phyloP scores from a whole-genome alignment of 106 monocot species.

The Cymbidium sinense region DNA sequence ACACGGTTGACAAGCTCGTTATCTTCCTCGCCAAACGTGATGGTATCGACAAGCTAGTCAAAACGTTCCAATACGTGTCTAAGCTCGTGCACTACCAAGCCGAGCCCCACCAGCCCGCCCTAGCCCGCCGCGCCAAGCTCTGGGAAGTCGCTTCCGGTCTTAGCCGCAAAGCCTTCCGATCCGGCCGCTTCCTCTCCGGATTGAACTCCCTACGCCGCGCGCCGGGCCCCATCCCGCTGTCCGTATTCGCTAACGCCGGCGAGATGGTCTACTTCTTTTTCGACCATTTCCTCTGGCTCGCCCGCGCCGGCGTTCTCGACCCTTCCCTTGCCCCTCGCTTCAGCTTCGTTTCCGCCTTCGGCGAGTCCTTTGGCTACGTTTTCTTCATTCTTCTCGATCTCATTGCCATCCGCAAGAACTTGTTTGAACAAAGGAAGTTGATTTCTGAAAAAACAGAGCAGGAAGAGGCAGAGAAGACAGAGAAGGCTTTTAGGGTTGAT shows the following conservation, averaged over 20 bases:
- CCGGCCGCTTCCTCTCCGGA: slow-evolving; percentile 90
- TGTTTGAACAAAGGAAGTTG: slow-evolving; percentile 35
- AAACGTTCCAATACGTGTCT: slow-evolving; percentile 97
- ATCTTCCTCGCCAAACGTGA: slow-evolving; percentile 99
- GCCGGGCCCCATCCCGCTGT: slow-evolving; percentile 43
- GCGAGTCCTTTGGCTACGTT: slow-evolving; percentile 75
- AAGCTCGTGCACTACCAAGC: slow-evolving; percentile 68
- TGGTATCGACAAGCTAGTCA: slow-evolving; percentile 98
- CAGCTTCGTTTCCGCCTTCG: slow-evolving; percentile 91
- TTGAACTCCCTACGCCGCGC: slow-evolving; percentile 72
- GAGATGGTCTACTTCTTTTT: slow-evolving; percentile 99
- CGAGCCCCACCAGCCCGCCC: slow-evolving; percentile 29
- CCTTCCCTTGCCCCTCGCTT: slow-evolving; percentile 41
- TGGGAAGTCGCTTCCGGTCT: slow-evolving; percentile 86
- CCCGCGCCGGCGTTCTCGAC: slow-evolving; percentile 61
- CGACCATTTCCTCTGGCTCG: slow-evolving; percentile 88
- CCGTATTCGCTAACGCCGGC: slow-evolving; percentile 76
- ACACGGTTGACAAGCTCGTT: slow-evolving; percentile 96
- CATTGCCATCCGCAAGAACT: slow-evolving; percentile 45
- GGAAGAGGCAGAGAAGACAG: slow-evolving; percentile 4
- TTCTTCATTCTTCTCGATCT: slow-evolving; percentile 73
- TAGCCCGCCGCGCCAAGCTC: slow-evolving; percentile 57
- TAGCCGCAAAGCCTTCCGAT: slow-evolving; percentile 92
- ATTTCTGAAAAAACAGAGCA: slow-evolving; percentile 1
- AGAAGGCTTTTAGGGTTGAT: slow-evolving; percentile 39